These are phyloP conservation scores for Nakazawaea ernobii DNA, from an alignment of 805 yeast species.

Conservation along the genomic window DNA sequence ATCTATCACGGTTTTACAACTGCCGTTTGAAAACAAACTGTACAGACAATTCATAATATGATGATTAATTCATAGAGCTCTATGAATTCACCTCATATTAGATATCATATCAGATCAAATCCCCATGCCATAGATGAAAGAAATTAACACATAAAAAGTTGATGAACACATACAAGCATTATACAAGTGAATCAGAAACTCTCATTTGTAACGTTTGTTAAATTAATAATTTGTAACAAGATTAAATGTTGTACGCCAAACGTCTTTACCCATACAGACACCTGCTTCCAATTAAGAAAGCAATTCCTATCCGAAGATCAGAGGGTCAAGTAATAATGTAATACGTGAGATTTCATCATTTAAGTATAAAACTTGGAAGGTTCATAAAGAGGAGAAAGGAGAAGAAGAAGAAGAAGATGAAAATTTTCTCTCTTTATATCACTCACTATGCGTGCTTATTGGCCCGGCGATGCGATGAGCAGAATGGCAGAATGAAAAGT, in stretches of 20 bases:
- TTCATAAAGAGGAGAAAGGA: constrained; percentile 31
- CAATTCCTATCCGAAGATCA: neutral
- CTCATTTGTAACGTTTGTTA: constrained; percentile 11
- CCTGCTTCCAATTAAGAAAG: constrained; percentile 4
- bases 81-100: too few relatives aligned
- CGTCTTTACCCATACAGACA: constrained; percentile 12
- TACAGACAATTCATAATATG: too few relatives aligned
- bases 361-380: constrained; percentile 62
- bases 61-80: too few relatives aligned
- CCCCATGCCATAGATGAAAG: neutral
- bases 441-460: too few relatives aligned
- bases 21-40: too few relatives aligned
- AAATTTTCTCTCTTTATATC: constrained; percentile 10
- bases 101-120: too few relatives aligned
- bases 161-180: neutral
- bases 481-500: neutral
- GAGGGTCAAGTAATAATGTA: constrained; percentile 13
- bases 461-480: too few relatives aligned
- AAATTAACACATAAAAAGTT: neutral
- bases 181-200: constrained; percentile 5
- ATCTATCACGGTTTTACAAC: constrained; percentile 6
- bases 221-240: constrained; percentile 11
- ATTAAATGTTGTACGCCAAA: constrained; percentile 11
- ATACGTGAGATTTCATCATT: constrained; percentile 60
- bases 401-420: constrained; percentile 16